Evolutionary conservation across 305 asterid species (phyloP), one percentile per base, ranked within the genome.

Genomic region (Ilex paraguariensis): DNA sequence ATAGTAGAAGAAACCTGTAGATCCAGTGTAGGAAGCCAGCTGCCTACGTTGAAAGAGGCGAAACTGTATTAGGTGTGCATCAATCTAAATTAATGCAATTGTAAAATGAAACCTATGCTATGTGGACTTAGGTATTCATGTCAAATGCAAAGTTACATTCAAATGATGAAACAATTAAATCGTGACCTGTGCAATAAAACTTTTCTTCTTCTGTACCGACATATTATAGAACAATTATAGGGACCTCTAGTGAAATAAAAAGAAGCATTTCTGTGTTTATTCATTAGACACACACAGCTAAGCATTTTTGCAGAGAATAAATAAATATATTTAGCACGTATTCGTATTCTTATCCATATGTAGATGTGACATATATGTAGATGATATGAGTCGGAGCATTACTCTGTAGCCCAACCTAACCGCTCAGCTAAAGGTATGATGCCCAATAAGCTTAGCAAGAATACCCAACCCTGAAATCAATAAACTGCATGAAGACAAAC

Each of bases 351-450:
- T 54, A 14, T 17, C 16, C 62, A 54, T 21, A 21, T 21, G 28
- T 21, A 21, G 28, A 21, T 66, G 67, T 49, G 61, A 63, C 50
- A 51, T 21, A 65, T 42, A 63, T 16, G 64, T 59, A 73, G 64
- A 53, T 72, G 60, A 61, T 54, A 59, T 33, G 44, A 56, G 15
- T 56, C 28, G 62, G 66, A 77, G 70, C 80, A 73, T 78, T 88
- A 88, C 96, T 88, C 95, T 62, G 95, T 86, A 59, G 82, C 84
- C 91, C 90, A 88, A 67, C 96, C 96, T 79, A 88, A 75, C 14
- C 95, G 90, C 73, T 88, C 96, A 9, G 92, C 96, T 78, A 86
- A 71, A 6, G 96, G 95, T 66, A 84, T 81, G 79, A 82, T 88
- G 61, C 95, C 96, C 8, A 86, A 56, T 67, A 88, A 82, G 78